Conservation (phyloP, 495 filamentous ascomycete species). For the Tuber indicum region DNA sequence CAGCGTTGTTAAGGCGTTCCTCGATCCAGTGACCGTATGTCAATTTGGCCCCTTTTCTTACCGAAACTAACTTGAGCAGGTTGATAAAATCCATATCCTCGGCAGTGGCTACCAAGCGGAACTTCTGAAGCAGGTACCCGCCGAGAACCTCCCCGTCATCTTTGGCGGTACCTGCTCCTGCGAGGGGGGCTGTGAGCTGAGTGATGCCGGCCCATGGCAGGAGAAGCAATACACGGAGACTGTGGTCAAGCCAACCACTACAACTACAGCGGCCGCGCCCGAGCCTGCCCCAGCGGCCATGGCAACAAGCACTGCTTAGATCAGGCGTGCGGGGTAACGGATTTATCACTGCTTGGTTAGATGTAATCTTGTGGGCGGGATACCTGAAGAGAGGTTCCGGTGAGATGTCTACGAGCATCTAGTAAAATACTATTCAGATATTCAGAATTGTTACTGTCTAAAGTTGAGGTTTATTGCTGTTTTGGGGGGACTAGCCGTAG, state of each 20-base stretch:
- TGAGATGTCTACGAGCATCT: not conserved
- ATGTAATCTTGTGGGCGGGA: not conserved
- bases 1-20: conserved; percentile 77
- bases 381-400: not conserved
- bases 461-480: not conserved
- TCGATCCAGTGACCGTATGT: conserved; percentile 74
- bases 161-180: conserved; percentile 82
- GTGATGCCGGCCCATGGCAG: conserved; percentile 85
- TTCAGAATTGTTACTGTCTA: not conserved
- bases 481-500: not conserved
- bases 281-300: conserved; percentile 12
- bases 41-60: not conserved
- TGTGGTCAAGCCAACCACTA: conserved; percentile 3
- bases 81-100: conserved; percentile 86
- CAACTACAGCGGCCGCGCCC: conserved; percentile 23
- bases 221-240: conserved; percentile 54
- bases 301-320: not conserved
- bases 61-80: conserved; percentile 45
- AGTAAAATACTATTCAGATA: conserved; percentile 5
- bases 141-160: conserved; percentile 76
- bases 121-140: conserved; percentile 71
- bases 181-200: conserved; percentile 71
- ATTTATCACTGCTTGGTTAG: not conserved
- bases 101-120: conserved; percentile 70
- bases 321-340: not conserved